Base-by-base conservation (phyloP, 2,329 filamentous ascomycete genomes). In the Talaromyces funiculosus region DNA sequence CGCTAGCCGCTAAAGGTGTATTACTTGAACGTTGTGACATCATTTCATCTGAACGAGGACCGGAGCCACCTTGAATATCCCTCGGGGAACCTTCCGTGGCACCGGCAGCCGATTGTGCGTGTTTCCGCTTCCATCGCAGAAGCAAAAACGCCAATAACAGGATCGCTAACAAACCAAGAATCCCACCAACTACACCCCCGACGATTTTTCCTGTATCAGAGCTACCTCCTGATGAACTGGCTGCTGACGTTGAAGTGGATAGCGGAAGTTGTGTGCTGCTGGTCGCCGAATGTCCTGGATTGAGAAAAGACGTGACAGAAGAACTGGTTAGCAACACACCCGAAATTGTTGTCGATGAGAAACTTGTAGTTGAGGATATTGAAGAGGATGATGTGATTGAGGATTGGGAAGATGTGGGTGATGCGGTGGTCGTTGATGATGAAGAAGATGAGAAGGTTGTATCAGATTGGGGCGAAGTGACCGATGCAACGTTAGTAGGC, bases 131-230 rank as follows among this genome's bases (percentile, higher is more conserved):
- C 16, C 62, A 66, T 7, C 62, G 63, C 29, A 68, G 55, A 22
- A 71, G 67, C 8, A 72, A 60, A 3, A 73, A 60, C 37, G 69
- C 59, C 4, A 72, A 43, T 33, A 85, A 70, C 57, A 86, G 69
- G 10, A 84, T 69, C 33, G 82, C 72, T 12, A 83, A 80, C 35
- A 82, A 67, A 29, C 84, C 85, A 35, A 84, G 83, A 54, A 86
- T 77, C 49, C 84, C 84, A 16, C 85, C 85, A 26, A 87, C 78
- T n/a, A 87, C 82, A 51, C 84, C 84, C 7, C 85, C 85, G 20
- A 86, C 83, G 3, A 87, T 80, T 61, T 79, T 78, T 16, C 80
- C 79, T 24, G 81, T 83, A 47, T 76, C 71, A 29, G 62, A 67
- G 20, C 20, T 38, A 31, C 63, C 37, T 7, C 40, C 35, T 40